Conservation (phyloP, 2,329 filamentous ascomycete species). For the Aaosphaeria pasadenensis region DNA sequence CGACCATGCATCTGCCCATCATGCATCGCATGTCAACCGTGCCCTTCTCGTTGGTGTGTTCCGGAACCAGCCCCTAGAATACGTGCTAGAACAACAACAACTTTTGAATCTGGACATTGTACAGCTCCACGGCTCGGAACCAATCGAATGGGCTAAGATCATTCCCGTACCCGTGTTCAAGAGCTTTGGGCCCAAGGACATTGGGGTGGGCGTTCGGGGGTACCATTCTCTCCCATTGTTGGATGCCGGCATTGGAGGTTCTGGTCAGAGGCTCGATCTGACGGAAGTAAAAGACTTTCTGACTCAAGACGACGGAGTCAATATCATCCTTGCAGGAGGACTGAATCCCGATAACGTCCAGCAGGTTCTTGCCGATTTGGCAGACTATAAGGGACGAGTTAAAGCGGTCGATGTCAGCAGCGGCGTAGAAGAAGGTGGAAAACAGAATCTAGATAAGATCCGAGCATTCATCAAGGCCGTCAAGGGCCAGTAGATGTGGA, state of each 20-base stretch:
- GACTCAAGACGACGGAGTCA: slow-evolving; percentile 65
- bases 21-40: slow-evolving; percentile 53
- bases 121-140: slow-evolving; percentile 89
- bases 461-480: slow-evolving; percentile 72
- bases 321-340: slow-evolving; percentile 81
- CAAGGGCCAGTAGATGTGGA: slow-evolving; percentile 35
- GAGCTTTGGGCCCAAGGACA: slow-evolving; percentile 74
- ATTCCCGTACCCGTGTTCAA: slow-evolving; percentile 91
- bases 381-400: slow-evolving; percentile 59
- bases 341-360: slow-evolving; percentile 76
- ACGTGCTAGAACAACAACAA: slow-evolving; percentile 75
- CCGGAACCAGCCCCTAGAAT: slow-evolving; percentile 80
- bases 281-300: slow-evolving; percentile 66
- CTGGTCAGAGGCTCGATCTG: slow-evolving; percentile 74
- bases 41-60: slow-evolving; percentile 91
- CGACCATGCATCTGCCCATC: slow-evolving; percentile 48
- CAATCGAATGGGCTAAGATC: slow-evolving; percentile 83
- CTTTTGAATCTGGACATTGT: slow-evolving; percentile 80
- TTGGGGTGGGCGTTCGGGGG: slow-evolving; percentile 69
- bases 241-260: slow-evolving; percentile 80
- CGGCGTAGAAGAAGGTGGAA: slow-evolving; percentile 77
- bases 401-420: slow-evolving; percentile 90
- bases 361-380: slow-evolving; percentile 61
- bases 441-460: slow-evolving; percentile 80
- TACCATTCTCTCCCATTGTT: slow-evolving; percentile 82